A percentile compares a stretch with the other conserved stretches of the same genome.
phyloP scores from a whole-genome alignment of 805 yeast species.

The Wickerhamiella vanderwaltii region DNA sequence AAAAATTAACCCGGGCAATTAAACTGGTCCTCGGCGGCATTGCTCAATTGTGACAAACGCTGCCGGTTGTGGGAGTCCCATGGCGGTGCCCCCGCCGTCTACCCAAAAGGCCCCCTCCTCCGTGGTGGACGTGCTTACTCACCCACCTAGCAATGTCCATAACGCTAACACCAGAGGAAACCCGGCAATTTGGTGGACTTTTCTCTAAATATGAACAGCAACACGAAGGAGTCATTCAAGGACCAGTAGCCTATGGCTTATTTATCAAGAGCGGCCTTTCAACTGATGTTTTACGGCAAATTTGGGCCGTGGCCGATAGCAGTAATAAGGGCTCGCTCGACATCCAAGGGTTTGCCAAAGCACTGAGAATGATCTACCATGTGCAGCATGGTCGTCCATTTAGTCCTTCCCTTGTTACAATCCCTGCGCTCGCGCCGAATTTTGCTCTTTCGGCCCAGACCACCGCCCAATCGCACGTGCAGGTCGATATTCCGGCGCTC shows the following conservation, averaged over 20 bases:
- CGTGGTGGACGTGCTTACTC: too few relatives aligned
- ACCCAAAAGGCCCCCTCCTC: too few relatives aligned
- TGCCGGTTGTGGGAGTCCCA: too few relatives aligned
- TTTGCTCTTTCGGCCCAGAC: conserved; percentile 31
- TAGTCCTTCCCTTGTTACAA: conserved; percentile 40
- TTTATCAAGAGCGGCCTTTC: conserved; percentile 79
- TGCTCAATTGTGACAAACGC: too few relatives aligned
- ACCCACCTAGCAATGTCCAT: conserved; percentile 11
- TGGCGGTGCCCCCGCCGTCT: too few relatives aligned
- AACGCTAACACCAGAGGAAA: conserved; percentile 59
- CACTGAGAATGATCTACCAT: conserved; percentile 81
- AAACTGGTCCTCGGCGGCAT: too few relatives aligned
- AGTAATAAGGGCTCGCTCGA: conserved; percentile 74
- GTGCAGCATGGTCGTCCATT: conserved; percentile 63
- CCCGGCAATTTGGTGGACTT: conserved; percentile 55
- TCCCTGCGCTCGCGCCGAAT: conserved; percentile 51
- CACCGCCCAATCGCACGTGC: background rate
- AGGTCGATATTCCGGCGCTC: conserved; percentile 25
- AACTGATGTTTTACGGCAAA: conserved; percentile 66
- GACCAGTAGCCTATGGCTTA: conserved; percentile 70
- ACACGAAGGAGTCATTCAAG: conserved; percentile 69
- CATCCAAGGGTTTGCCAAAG: conserved; percentile 67
- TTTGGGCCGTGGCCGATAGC: conserved; percentile 93
- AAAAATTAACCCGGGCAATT: too few relatives aligned
- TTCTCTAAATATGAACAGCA: conserved; percentile 74